Conservation (phyloP, 2,329 filamentous ascomycete genomes). For the Chaetothyriales sp. region DNA sequence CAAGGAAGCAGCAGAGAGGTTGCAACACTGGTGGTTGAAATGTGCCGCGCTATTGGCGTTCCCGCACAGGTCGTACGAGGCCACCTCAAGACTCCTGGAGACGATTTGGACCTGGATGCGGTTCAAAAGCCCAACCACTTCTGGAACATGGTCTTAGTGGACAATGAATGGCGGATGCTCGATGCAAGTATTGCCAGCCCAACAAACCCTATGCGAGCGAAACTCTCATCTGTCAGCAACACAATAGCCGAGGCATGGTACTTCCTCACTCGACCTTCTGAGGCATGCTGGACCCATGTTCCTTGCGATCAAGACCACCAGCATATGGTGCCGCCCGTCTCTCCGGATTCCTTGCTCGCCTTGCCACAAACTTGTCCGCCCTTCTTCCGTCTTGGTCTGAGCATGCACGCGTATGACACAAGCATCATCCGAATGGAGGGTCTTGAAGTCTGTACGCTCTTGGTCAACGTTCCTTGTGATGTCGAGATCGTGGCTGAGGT, state of each 20-base stretch:
- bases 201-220: slow-evolving; percentile 65
- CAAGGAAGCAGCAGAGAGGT: slow-evolving; percentile 82
- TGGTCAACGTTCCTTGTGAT: slow-evolving; percentile 74
- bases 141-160: slow-evolving; percentile 91
- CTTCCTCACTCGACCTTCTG: slow-evolving; percentile 77
- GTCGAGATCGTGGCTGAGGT: slow-evolving; percentile 88
- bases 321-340: slow-evolving; percentile 78
- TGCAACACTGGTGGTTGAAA: slow-evolving; percentile 72
- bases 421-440: slow-evolving; percentile 74
- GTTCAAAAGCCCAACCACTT: slow-evolving; percentile 87
- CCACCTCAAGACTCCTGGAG: slow-evolving; percentile 81
- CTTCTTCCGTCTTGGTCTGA: slow-evolving; percentile 69
- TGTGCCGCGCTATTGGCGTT: slow-evolving; percentile 82
- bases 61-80: slow-evolving; percentile 77
- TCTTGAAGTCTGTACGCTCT: slow-evolving; percentile 82
- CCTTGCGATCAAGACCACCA: slow-evolving; percentile 78
- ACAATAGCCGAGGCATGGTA: slow-evolving; percentile 75
- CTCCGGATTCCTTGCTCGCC: slow-evolving; percentile 72
- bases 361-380: slow-evolving; percentile 74
- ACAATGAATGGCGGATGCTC: slow-evolving; percentile 92
- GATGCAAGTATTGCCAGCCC: slow-evolving; percentile 86
- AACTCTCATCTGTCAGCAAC: slow-evolving; percentile 60
- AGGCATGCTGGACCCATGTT: slow-evolving; percentile 92
- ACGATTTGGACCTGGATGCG: slow-evolving; percentile 64
- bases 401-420: slow-evolving; percentile 83